phyloP scores from a whole-genome alignment of 768 basidiomycete genomes.

The Cytidiella melzeri region DNA sequence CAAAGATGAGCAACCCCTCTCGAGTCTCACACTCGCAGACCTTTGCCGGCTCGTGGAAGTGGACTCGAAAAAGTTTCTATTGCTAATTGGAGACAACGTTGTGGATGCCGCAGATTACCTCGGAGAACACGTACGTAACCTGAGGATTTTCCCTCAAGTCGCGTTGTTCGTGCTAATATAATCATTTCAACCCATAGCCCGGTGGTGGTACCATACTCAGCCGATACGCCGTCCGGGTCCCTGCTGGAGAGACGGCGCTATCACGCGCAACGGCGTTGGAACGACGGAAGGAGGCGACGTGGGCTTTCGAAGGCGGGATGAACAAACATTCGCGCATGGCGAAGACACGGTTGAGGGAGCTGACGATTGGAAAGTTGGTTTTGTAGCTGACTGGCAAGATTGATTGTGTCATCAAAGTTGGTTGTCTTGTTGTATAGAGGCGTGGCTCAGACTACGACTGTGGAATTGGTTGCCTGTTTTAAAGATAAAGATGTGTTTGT shows the following conservation, averaged over 20 bases:
- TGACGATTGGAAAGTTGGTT: constrained; percentile 40
- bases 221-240: constrained; percentile 36
- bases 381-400: no score
- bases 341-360: constrained; percentile 38
- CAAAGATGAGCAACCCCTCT: background rate
- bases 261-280: constrained; percentile 9
- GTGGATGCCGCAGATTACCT: constrained; percentile 59
- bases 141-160: background rate
- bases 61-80: constrained; percentile 36
- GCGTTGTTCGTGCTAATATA: background rate
- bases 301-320: constrained; percentile 66
- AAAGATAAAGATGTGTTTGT: no score
- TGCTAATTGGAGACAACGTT: constrained; percentile 55
- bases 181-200: constrained; percentile 36
- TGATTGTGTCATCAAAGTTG: constrained; percentile 1
- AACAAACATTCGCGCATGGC: constrained; percentile 68
- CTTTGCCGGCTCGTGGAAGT: constrained; percentile 31
- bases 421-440: constrained; percentile 27
- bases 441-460: no score
- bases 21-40: constrained; percentile 20
- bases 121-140: constrained; percentile 56
- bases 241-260: background rate
- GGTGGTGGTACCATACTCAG: constrained; percentile 53
- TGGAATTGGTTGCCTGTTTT: no score
- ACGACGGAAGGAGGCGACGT: constrained; percentile 39